A percentile compares a stretch with the other conserved stretches of the same genome.
Conservation (phyloP, 305 asterid genomes). For the Fraxinus latifolia region DNA sequence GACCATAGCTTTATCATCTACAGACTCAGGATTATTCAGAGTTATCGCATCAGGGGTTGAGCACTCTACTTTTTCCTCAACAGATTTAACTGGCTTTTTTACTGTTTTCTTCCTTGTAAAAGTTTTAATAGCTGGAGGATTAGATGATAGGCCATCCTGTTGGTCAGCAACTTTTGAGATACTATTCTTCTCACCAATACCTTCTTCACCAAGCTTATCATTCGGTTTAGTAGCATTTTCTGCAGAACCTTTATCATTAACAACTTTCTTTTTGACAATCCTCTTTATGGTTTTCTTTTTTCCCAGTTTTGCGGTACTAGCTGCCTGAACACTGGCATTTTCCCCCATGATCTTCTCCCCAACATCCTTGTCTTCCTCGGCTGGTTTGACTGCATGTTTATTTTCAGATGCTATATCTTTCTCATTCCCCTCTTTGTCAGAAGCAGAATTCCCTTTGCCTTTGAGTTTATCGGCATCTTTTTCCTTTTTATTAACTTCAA, state of each 20-base stretch:
- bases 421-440: constrained; percentile 38
- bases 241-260: constrained; percentile 41
- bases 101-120: constrained; percentile 59
- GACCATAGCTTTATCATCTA: constrained; percentile 40
- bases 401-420: constrained; percentile 39
- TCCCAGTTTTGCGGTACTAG: constrained; percentile 49
- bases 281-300: constrained; percentile 83
- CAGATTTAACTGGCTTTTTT: constrained; percentile 41
- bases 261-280: constrained; percentile 69
- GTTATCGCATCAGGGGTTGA: constrained; percentile 34
- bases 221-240: constrained; percentile 44
- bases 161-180: constrained; percentile 44
- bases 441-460: constrained; percentile 40
- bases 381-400: constrained; percentile 38
- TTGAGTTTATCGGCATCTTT: constrained; percentile 34
- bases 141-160: constrained; percentile 46
- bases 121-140: constrained; percentile 50
- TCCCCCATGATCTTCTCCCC: constrained; percentile 36
- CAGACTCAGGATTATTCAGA: constrained; percentile 37
- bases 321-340: constrained; percentile 35
- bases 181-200: constrained; percentile 35
- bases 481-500: constrained; percentile 41
- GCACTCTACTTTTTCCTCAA: constrained; percentile 35
- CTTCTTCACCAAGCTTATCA: constrained; percentile 40
- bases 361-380: constrained; percentile 35